These are phyloP conservation scores for Rutstroemia sydowiana DNA, from an alignment of 2,329 filamentous ascomycete species.

Conservation along the genomic window DNA sequence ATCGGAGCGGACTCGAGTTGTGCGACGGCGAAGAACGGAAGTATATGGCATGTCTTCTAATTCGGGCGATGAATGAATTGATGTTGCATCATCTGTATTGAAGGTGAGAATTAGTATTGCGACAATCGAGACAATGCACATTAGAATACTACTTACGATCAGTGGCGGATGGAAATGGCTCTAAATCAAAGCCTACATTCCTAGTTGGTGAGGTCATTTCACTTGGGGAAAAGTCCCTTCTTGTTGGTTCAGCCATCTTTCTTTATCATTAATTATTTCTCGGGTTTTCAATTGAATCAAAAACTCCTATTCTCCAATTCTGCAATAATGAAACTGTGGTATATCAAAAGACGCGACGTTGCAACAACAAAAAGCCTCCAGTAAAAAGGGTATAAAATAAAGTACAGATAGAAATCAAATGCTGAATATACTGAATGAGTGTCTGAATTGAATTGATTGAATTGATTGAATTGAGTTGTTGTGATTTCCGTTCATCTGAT, in stretches of 20 bases:
- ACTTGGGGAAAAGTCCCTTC: slow-evolving; percentile 12
- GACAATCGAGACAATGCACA: not conserved
- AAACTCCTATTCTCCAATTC: not conserved
- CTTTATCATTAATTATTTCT: not conserved
- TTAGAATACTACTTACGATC: not conserved
- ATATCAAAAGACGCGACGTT: not conserved
- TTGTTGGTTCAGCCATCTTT: not conserved
- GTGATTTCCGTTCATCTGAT: not conserved
- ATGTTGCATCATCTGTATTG: slow-evolving; percentile 2
- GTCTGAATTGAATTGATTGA: not conserved
- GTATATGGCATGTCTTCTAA: not conserved
- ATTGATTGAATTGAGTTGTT: not conserved
- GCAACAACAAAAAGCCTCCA: not conserved
- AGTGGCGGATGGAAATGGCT: not conserved
- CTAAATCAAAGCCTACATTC: slow-evolving; percentile 1
- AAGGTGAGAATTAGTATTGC: not conserved
- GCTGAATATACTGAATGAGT: not conserved
- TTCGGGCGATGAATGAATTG: not conserved
- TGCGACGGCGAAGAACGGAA: slow-evolving; percentile 14
- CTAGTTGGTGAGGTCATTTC: not conserved
- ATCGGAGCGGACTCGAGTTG: slow-evolving; percentile 13
- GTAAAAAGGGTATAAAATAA: not conserved
- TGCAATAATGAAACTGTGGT: not conserved
- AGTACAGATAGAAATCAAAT: not conserved
- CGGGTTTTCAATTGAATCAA: not conserved